Base-by-base conservation (phyloP, 1,284 basidiomycete species). In the Laetiporus sulphureus region DNA sequence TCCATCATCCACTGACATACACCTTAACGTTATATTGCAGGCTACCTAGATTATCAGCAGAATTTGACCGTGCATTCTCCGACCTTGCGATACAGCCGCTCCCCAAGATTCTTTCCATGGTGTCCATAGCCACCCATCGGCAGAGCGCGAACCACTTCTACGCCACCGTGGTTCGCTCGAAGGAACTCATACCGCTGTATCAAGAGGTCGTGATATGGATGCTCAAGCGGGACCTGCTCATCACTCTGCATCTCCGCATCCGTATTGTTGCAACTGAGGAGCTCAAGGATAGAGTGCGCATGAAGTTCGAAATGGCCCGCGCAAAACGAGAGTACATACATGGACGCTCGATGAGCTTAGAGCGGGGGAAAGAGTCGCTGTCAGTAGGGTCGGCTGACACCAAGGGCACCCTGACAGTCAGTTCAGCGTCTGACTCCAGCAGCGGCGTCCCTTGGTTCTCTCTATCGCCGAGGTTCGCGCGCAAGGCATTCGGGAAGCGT, bases 131-230 rank as follows among this genome's bases (percentile, higher is more conserved):
- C 1, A 75, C 80, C 18, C 73, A 76, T 32, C 75, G 75, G 48
- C 71, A 75, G 52, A 69, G 64, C 11, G 73, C 77, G 30, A 81
- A 71, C 60, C 85, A 73, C 56, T 86, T 88, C 57, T 94, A 86
- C 61, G 79, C 79, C n/a, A 75, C 78, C 4, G 77, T 89, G 23
- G 82, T 89, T 13, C 69, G 75, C 38, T 67, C 71, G 19, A 80
- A 83, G 50, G 81, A 86, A 22, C 65, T 75, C 15, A 75, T 91
- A 22, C 70, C 77, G 12, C 62, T 81, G 32, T 95, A 89, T 57
- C 75, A 87, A 42, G 79, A 89, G 31, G 85, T 93, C 27, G 77
- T 98, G n/a, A 65, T 87, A 33, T 99, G 94, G 93, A 78, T 98
- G 67, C 72, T 99, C 29, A 85, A 89, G 50, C 79, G 83, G 38